Evolutionary conservation across 768 basidiomycete species (phyloP), one percentile per base, ranked within the genome.

Genomic region (Pleurotus cornucopiae): DNA sequence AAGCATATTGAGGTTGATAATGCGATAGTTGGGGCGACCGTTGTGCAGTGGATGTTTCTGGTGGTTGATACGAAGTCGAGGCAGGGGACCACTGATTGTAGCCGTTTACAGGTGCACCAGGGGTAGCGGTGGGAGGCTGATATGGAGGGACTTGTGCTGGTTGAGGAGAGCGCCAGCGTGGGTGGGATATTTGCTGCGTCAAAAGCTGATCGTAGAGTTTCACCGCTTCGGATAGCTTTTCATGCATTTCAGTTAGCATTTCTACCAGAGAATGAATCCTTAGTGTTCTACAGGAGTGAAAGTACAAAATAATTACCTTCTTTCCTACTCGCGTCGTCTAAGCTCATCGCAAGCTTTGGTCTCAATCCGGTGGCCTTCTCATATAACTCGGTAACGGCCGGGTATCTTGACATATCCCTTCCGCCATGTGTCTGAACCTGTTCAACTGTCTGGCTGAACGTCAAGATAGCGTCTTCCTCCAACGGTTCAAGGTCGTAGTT

Each of bases 231-330:
- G 92, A 90, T 7, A 99, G 71, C 70, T 98, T 96, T 46, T 89
- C 88, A 63, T 98, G 90, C 94, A 98, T 98, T 48, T 98, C 94
- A 5, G 84, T 76, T 37, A 99, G 74, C 66, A 95, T 78, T 69
- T 94, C 94, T 94, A 65, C 5, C 46, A 2, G 39, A 16, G 38
- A 37, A 46, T 34, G 3, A 34, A 11, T 11, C 30, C 30, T 34
- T 34, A 34, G 30, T 34, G 30, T 34, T 34, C 30, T 7, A 34
- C 30, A 48, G 18, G 1, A 3, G 47, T 30, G 48, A 6, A 46
- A 11, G 21, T 4, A 13, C 40, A 18, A 30, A 5, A 18, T 16
- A 68, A 68, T 65, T 60, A 93, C 94, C 80, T 73, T 94, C 88
- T 82, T 94, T 94, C 63, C 87, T 76, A 14, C 82, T 84, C 2